Base-by-base conservation (phyloP, 108 stramenopile species). In the Skeletonema grethae region DNA sequence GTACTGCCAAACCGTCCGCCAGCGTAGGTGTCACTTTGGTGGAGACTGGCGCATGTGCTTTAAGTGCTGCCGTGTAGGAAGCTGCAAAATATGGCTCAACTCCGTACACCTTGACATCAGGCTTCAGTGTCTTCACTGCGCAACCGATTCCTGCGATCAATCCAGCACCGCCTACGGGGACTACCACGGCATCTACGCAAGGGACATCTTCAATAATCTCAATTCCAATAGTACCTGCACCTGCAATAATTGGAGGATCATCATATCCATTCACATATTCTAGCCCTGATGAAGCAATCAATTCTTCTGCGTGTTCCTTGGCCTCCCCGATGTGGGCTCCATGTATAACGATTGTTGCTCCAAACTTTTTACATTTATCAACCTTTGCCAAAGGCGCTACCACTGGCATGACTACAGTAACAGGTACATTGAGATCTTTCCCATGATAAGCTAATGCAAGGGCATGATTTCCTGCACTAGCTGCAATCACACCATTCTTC, bases 151-250 rank as follows among this genome's bases (percentile, higher is more conserved):
- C 98, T 10, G 97, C 94, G 81, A 99, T 97, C 13, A 99, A 77
- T 4, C 98, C 98, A 4, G 95, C 97, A 4, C 98, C 98, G 9
- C 98, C 98, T 3, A 98, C 93, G 5, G 98, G 98, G 6, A 98
- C 92, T 5, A 99, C 84, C 6, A 99, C 86, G 3, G 70, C 93
- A 79, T 98, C 97, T 8, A 97, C 95, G 62, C 91, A 82, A 10
- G 96, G 95, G 9, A 97, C 96, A 73, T 98, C 96, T 72, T 98
- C 97, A 10, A 97, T 80, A 38, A 98, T 94, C 84, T 98, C 98
- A 22, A 97, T 90, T 3, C 97, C 98, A 55, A 99, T 95, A n/a
- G 98, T 97, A 29, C 98, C 98, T 3, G 98, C 98, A 22, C 98
- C 98, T 4, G 98, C 98, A 20, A 97, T 77, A 78, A 99, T 97